Evolutionary conservation across 2,329 filamentous ascomycete genomes (phyloP).

Genomic region (Trichothecium roseum): DNA sequence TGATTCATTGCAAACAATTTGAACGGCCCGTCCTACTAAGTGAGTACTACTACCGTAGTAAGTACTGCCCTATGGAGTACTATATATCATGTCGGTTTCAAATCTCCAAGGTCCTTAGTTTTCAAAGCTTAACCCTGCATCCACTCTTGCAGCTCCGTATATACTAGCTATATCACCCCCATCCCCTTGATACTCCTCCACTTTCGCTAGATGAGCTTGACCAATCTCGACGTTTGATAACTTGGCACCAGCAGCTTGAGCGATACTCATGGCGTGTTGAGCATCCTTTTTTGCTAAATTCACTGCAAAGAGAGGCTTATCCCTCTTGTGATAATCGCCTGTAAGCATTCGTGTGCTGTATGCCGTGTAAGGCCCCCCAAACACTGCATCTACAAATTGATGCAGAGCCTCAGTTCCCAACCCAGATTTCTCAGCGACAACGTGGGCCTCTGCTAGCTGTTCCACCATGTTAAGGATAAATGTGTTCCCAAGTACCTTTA

Average conservation of each 20-base stretch:
- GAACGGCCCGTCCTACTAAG: too few relatives aligned
- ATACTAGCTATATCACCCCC: slow-evolving; percentile 73
- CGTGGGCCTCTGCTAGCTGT: slow-evolving; percentile 66
- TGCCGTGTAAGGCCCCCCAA: slow-evolving; percentile 63
- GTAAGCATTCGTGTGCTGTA: slow-evolving; percentile 66
- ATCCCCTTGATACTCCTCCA: slow-evolving; percentile 58
- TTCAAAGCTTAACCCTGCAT: slow-evolving; percentile 65
- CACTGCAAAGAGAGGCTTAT: slow-evolving; percentile 73
- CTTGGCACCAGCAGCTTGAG: slow-evolving; percentile 47
- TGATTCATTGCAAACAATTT: too few relatives aligned
- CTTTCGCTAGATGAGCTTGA: slow-evolving; percentile 56
- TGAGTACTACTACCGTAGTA: too few relatives aligned
- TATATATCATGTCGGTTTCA: too few relatives aligned
- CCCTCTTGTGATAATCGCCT: slow-evolving; percentile 67
- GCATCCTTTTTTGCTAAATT: slow-evolving; percentile 78
- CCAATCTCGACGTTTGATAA: slow-evolving; percentile 57
- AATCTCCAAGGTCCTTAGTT: too few relatives aligned
- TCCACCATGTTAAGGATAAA: slow-evolving; percentile 79
- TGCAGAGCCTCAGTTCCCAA: slow-evolving; percentile 62
- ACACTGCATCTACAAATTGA: slow-evolving; percentile 60
- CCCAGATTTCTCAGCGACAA: slow-evolving; percentile 70
- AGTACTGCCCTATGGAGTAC: too few relatives aligned
- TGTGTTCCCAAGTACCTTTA: slow-evolving; percentile 81
- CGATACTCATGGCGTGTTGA: slow-evolving; percentile 60
- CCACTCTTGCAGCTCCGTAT: slow-evolving; percentile 69